Evolutionary conservation across 208 protist genomes (phyloP), one percentile per base, ranked within the genome.

Genomic region (Strigomonas culicis): DNA sequence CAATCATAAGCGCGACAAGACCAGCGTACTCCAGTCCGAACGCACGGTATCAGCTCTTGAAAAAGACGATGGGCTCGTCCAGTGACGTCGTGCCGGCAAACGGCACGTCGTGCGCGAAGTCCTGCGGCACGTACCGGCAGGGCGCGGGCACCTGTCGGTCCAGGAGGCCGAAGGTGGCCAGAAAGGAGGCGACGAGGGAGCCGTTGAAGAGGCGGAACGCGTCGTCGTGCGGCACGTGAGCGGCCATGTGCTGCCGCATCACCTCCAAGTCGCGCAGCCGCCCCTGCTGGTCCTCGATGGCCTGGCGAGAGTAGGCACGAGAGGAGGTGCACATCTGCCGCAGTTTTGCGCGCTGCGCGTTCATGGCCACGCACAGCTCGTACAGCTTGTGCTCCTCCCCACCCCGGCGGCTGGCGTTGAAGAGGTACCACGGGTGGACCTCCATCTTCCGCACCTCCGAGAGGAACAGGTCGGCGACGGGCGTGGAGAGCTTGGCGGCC

Each of bases 51-150:
- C 64, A 91, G 58, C 85, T 77, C 62, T 82, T 88, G 61, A 88
- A 96, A 50, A 96, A 93, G 28, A 96, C 77, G 19, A 90, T 58
- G 2, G 90, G 90, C 59, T 91, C 85, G 17, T 80, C 83, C n/a
- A 93, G 70, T 13, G 43, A 61, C 4, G 81, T 85, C 21, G 85
- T 74, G 30, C 81, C 74, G 10, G 77, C 84, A 60, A 92, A 92
- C 3, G 90, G 90, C 25, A 93, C 43, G 36, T 86, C 78, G 68
- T 88, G 81, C 2, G 86, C 81, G 75, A 93, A 96, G 72, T 96
- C 90, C 59, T 91, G 82, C 36, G 87, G 77, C 10, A 92, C 82
- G 70, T 91, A 96, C n/a, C 84, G 80, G 36, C 82, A 92, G 17
- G 83, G 80, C 31, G 80, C 63, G 10, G 86, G 84, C 57, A 82